Base-by-base conservation (phyloP, 208 protist species). In the Leishmania lainsoni region DNA sequence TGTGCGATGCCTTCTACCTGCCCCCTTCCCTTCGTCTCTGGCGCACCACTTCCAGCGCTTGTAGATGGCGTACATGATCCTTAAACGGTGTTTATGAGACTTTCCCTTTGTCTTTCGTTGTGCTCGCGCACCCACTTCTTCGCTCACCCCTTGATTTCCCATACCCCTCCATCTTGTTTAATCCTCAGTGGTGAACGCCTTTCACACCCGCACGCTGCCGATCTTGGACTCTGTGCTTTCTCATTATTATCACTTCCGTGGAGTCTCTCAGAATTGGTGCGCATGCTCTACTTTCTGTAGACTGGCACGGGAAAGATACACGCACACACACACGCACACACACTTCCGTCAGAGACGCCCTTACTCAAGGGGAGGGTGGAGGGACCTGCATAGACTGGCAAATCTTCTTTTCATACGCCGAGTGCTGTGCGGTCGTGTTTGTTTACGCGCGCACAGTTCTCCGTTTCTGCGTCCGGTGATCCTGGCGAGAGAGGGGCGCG, bases 211-310 rank as follows among this genome's bases (percentile, higher is more conserved):
- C 42, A 49, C 68, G 39, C 32, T 32, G 29, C 32, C 39, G 5
- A 26, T 42, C 32, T 72, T 20, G 39, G 39, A 29, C 22, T 84
- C 32, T 20, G 29, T 89, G 26, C 56, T 29, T 66, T 82, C 39
- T 0, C 16, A 8, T 49, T 49, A 32, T 69, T 9, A 22, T 72
- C 39, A 8, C 17, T 48, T 32, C 39, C 0, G 14, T 45, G 10
- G 32, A 14, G 65, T 70, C 14, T 70, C 4, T 72, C 75, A 26
- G 22, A 48, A 48, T 75, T 71, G 29, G 70, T 86, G 78, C 54
- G 39, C 29, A 39, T 20, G 61, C 3, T 12, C 32, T 20, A 54
- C 56, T n/a, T 29, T 26, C 51, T 51, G 39, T 72, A 10, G 29
- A 16, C 22, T 20, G 68, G 20, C 39, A 49, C 22, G 8, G 9